A percentile compares a stretch with the other conserved stretches of the same genome.
Evolutionary conservation across 164 flowering plant genomes (phyloP).

Genomic region (Chimonanthus salicifolius): DNA sequence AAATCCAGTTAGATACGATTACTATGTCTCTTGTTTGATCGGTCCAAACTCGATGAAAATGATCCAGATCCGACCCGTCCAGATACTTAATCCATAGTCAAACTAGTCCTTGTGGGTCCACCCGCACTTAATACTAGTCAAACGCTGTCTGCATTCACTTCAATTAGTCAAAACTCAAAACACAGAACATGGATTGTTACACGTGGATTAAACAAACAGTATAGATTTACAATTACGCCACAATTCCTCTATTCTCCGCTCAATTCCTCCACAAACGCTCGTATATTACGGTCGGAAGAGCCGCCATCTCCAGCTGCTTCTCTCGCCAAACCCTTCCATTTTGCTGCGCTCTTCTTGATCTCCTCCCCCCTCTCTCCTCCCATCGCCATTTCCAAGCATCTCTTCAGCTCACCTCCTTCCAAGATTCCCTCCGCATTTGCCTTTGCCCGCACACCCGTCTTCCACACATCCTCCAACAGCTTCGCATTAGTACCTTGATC

Average conservation of each 20-base stretch:
- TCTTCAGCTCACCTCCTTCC: conserved; percentile 31
- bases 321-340: conserved; percentile 34
- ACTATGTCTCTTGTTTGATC: too few relatives aligned
- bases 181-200: too few relatives aligned
- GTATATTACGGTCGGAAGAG: conserved; percentile 29
- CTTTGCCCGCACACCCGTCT: conserved; percentile 27
- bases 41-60: too few relatives aligned
- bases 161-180: too few relatives aligned
- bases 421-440: conserved; percentile 25
- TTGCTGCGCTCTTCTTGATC: conserved; percentile 29
- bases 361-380: conserved; percentile 18
- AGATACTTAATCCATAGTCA: too few relatives aligned
- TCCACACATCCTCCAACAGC: conserved; percentile 33
- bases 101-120: too few relatives aligned
- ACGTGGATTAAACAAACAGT: too few relatives aligned
- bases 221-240: too few relatives aligned
- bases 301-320: conserved; percentile 42
- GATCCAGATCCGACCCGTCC: too few relatives aligned
- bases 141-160: too few relatives aligned
- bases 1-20: too few relatives aligned
- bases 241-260: background rate
- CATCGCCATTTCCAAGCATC: conserved; percentile 48
- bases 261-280: conserved; percentile 20
- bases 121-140: too few relatives aligned
- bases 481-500: conserved; percentile 23